These are phyloP conservation scores for Aechmea fasciata DNA, from an alignment of 176 grass and related monocot genomes.

Conservation along the genomic window DNA sequence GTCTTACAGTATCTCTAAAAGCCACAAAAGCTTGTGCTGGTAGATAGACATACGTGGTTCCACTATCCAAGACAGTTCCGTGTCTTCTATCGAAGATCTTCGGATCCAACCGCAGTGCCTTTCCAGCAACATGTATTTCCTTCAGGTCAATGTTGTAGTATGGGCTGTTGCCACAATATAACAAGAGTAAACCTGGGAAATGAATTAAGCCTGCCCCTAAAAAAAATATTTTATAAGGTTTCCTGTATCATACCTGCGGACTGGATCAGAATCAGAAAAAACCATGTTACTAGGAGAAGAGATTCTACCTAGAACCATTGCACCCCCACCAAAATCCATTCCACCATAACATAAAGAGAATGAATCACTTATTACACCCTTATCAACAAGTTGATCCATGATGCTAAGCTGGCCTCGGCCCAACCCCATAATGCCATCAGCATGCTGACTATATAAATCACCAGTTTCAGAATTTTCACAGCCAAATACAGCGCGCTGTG, in stretches of 20 bases:
- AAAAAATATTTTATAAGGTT: constrained; percentile 7
- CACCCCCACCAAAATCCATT: constrained; percentile 94
- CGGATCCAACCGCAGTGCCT: constrained; percentile 55
- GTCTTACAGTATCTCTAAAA: constrained; percentile 87
- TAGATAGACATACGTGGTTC: constrained; percentile 97
- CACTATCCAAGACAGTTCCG: constrained; percentile 93
- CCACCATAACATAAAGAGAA: constrained; percentile 98
- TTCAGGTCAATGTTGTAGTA: constrained; percentile 99
- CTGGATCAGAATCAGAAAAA: constrained; percentile 63
- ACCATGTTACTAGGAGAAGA: constrained; percentile 59
- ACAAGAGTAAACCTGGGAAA: constrained; percentile 32
- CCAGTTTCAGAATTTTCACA: constrained; percentile 99
- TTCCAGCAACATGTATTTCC: constrained; percentile 85
- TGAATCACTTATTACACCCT: constrained; percentile 83
- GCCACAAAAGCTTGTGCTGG: constrained; percentile 83
- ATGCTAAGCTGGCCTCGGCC: constrained; percentile 92
- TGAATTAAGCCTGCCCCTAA: constrained; percentile 29
- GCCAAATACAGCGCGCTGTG: constrained; percentile 85
- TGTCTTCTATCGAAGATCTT: constrained; percentile 67
- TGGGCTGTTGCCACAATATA: constrained; percentile 58
- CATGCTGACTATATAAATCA: constrained; percentile 94
- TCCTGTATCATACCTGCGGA: constrained; percentile 55
- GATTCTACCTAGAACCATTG: constrained; percentile 91
- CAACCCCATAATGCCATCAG: constrained; percentile 97
- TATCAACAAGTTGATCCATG: constrained; percentile 93